Evolutionary conservation across 768 basidiomycete genomes (phyloP).

Genomic region (Albatrellus ellisii): DNA sequence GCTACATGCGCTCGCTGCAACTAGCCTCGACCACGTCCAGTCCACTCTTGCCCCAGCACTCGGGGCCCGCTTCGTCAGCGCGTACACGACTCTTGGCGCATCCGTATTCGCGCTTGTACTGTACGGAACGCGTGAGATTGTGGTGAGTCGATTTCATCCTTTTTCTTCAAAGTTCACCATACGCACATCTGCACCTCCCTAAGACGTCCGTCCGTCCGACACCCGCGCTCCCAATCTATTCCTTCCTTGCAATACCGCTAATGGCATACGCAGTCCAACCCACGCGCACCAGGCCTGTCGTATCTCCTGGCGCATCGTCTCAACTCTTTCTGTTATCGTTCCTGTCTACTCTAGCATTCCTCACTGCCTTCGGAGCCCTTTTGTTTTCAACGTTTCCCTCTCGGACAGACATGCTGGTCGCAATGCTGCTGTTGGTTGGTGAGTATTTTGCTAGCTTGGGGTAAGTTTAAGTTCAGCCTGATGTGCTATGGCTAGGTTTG

Average conservation of each 20-base stretch:
- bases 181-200: neutral
- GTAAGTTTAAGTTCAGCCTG: neutral
- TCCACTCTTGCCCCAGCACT: constrained; percentile 43
- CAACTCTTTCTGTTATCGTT: constrained; percentile 51
- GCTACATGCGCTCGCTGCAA: constrained; percentile 45
- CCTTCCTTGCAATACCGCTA: constrained; percentile 46
- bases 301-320: constrained; percentile 34
- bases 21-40: constrained; percentile 49
- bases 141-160: constrained; percentile 43
- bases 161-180: neutral
- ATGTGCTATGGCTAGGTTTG: constrained; percentile 3
- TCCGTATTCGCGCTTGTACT: constrained; percentile 50
- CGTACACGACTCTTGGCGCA: constrained; percentile 47
- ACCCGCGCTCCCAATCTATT: constrained; percentile 42
- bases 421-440: constrained; percentile 54
- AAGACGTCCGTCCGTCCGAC: constrained; percentile 23
- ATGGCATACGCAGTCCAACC: constrained; percentile 52
- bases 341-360: constrained; percentile 32
- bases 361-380: constrained; percentile 42
- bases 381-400: constrained; percentile 49
- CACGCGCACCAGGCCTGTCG: constrained; percentile 35
- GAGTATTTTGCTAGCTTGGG: constrained; percentile 10
- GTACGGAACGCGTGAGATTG: constrained; percentile 42
- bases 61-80: constrained; percentile 40
- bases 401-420: constrained; percentile 48